These are phyloP conservation scores for Polysphondylium violaceum DNA, from an alignment of 78 protist genomes.

Conservation along the genomic window DNA sequence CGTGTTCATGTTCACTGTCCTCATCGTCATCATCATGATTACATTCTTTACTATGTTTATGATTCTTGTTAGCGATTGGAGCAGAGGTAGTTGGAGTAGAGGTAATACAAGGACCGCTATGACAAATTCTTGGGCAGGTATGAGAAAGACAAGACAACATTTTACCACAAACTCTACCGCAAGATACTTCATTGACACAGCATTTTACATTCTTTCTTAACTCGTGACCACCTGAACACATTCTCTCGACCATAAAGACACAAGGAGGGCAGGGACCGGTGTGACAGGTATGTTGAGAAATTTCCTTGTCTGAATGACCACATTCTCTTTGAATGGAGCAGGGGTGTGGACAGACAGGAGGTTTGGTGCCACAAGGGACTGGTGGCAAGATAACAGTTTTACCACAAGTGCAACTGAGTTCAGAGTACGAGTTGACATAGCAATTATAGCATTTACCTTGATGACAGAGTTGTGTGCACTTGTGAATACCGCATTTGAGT, in stretches of 20 bases:
- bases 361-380: conserved; percentile 79
- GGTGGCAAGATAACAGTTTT: conserved; percentile 79
- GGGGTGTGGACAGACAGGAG: conserved; percentile 76
- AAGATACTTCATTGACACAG: conserved; percentile 63
- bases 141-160: conserved; percentile 77
- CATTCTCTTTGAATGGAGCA: conserved; percentile 73
- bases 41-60: conserved; percentile 5
- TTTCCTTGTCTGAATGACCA: conserved; percentile 75
- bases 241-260: conserved; percentile 22
- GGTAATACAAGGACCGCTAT: conserved; percentile 72
- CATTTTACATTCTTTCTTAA: conserved; percentile 72
- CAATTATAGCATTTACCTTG: conserved; percentile 77
- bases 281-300: conserved; percentile 86
- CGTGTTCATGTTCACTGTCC: not conserved
- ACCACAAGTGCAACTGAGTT: conserved; percentile 80
- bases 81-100: not conserved
- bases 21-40: not conserved
- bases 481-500: conserved; percentile 79
- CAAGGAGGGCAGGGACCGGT: conserved; percentile 86
- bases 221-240: conserved; percentile 89
- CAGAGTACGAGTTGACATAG: conserved; percentile 42
- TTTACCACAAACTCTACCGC: conserved; percentile 84
- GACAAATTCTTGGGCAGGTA: conserved; percentile 72
- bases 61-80: not conserved
- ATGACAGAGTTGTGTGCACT: conserved; percentile 83